Percentiles rank a stretch among this genome's conserved stretches.
These are phyloP conservation scores for Stereocaulon alpinum DNA, from an alignment of 495 filamentous ascomycete species.

Conservation along the genomic window DNA sequence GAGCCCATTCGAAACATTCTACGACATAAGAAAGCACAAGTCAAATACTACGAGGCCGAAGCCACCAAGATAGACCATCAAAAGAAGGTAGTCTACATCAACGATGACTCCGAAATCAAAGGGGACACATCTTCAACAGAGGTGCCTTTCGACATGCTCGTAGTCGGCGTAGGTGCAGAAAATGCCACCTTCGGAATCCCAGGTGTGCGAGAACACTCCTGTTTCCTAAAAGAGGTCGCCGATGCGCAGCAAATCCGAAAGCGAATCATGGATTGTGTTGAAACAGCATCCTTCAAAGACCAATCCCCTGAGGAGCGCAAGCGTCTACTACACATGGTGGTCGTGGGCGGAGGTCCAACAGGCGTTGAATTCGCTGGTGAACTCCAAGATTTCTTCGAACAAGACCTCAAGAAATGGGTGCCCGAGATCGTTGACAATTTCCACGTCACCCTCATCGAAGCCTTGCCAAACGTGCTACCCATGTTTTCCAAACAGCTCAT, in stretches of 20 bases:
- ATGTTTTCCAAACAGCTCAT: conserved; percentile 99
- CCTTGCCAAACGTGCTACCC: conserved; percentile 93
- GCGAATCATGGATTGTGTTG: conserved; percentile 98
- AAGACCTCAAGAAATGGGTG: conserved; percentile 95
- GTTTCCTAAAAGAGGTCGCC: conserved; percentile 95
- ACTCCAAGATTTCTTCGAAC: conserved; percentile 95
- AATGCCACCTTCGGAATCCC: conserved; percentile 98
- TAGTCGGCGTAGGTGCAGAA: conserved; percentile 92
- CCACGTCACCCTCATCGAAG: conserved; percentile 94
- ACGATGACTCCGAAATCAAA: conserved; percentile 87
- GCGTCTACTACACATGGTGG: conserved; percentile 96
- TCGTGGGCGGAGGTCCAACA: conserved; percentile 94
- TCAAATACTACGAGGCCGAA: conserved; percentile 97
- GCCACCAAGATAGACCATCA: conserved; percentile 93
- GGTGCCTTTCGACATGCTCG: conserved; percentile 96
- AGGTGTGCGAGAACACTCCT: conserved; percentile 87
- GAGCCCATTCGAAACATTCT: conserved; percentile 93
- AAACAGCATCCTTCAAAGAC: conserved; percentile 97
- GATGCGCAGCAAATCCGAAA: conserved; percentile 94
- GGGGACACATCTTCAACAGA: conserved; percentile 74
- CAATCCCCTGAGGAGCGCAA: conserved; percentile 82
- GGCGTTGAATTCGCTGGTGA: conserved; percentile 98
- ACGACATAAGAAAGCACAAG: conserved; percentile 79
- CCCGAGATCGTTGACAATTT: conserved; percentile 91
- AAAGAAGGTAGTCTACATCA: conserved; percentile 75